Base-by-base conservation (phyloP, 257 asterid genomes). In the Haberlea rhodopensis region DNA sequence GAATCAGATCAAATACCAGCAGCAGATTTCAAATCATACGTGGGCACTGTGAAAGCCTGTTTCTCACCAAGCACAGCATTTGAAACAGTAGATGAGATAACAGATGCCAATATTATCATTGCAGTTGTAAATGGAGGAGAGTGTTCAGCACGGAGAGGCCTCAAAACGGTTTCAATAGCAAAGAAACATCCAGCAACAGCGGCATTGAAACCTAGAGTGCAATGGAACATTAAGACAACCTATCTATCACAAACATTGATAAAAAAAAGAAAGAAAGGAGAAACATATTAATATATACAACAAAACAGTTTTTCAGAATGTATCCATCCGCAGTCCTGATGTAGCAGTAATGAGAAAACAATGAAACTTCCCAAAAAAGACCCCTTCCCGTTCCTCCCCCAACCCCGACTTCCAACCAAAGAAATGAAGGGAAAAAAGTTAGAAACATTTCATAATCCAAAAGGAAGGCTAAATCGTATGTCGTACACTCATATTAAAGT, bases 61-160 rank as follows among this genome's bases (percentile, higher is more conserved):
- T 86, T 86, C 81, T 86, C 99, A 66, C 95, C 97, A 55, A 94
- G 96, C 66, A 94, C 95, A 29, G 99, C 99, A 81, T 84, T 94
- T 68, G 99, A 94, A 63, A 90, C 99, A 59, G 99, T 94, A 32
- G 99, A 86, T 27, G 99, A 90, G 77, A 94, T 81, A 57, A 94
- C 99, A 65, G 99, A 94, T 49, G 97, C 96, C 88, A 94, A 83
- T 68, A 94, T 94, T 74, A 94, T 94, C 97, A 90, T 90, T 22
- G 99, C 99, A 18, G 99, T 94, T 3, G 99, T 94, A 83, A 90
- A 94, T 67, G 99, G 99, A 78, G 99, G 97, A 69, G 97, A 94
- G 73, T 94, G 90, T 75, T 94, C 99, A 19, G 99, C 99, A 62
- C 87, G 96, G 53, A 84, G 96, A 67, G 99, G 99, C 82, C 97